phyloP scores from a whole-genome alignment of 78 protist genomes.

The Dictyostelium citrinum region DNA sequence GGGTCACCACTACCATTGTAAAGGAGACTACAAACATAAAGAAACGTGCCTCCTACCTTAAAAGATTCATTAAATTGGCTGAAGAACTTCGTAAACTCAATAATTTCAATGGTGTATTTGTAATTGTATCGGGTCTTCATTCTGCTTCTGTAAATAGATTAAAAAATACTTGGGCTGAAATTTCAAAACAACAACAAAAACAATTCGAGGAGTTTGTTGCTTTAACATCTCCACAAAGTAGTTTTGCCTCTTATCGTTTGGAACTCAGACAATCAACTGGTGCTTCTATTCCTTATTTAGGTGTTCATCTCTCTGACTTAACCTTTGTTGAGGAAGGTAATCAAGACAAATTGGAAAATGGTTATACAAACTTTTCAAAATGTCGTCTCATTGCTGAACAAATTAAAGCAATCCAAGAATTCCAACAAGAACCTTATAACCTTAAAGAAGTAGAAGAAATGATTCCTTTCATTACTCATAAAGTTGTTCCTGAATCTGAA shows the following conservation, averaged over 20 bases:
- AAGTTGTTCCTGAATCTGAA: constrained; percentile 28
- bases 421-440: constrained; percentile 67
- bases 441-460: neutral
- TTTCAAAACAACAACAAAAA: constrained; percentile 55
- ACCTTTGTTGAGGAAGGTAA: constrained; percentile 87
- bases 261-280: constrained; percentile 65
- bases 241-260: constrained; percentile 74
- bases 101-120: constrained; percentile 87
- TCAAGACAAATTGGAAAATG: constrained; percentile 76
- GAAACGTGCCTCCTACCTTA: constrained; percentile 49
- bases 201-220: constrained; percentile 42
- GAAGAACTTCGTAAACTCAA: constrained; percentile 79
- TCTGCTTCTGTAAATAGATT: constrained; percentile 84
- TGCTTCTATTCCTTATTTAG: constrained; percentile 86
- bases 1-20: constrained; percentile 51
- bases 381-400: constrained; percentile 77
- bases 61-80: constrained; percentile 21
- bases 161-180: constrained; percentile 84
- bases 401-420: constrained; percentile 49
- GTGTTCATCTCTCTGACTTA: constrained; percentile 86
- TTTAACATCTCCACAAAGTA: constrained; percentile 23
- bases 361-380: constrained; percentile 74
- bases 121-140: constrained; percentile 78
- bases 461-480: neutral
- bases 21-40: constrained; percentile 31